phyloP scores from a whole-genome alignment of 2,329 filamentous ascomycete species.

The Arthrobotrys sphaeroides region DNA sequence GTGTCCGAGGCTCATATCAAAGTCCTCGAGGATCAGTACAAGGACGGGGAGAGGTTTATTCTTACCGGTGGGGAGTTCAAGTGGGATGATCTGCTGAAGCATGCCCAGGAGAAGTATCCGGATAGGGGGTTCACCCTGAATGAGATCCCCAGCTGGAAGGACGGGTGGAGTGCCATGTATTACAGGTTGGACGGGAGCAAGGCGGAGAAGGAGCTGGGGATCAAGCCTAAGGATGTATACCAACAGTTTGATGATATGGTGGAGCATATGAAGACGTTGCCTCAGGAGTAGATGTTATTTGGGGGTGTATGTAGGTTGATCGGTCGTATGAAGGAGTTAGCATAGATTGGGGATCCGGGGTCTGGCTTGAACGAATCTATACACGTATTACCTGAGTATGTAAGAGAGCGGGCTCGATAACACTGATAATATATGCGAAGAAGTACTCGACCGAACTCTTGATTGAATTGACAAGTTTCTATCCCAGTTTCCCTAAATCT shows the following conservation, averaged over 20 bases:
- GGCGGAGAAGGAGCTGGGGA: slow-evolving; percentile 43
- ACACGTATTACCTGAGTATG: too few species aligned
- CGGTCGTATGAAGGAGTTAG: too few species aligned
- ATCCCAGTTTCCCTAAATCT: not conserved
- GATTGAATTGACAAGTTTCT: too few species aligned
- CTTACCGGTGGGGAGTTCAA: slow-evolving; percentile 45
- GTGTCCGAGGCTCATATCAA: slow-evolving; percentile 41
- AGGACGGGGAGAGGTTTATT: slow-evolving; percentile 40
- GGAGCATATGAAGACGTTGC: slow-evolving; percentile 21
- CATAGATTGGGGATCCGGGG: not conserved
- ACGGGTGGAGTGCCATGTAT: slow-evolving; percentile 26
- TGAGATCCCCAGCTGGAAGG: slow-evolving; percentile 33
- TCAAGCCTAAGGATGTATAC: slow-evolving; percentile 44
- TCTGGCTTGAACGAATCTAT: not conserved
- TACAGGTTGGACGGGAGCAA: slow-evolving; percentile 41
- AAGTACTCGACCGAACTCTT: too few species aligned
- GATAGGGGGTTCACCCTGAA: slow-evolving; percentile 34
- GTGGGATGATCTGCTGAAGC: slow-evolving; percentile 41
- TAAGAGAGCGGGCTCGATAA: too few species aligned
- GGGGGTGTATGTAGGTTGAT: too few species aligned
- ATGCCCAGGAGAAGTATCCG: slow-evolving; percentile 42
- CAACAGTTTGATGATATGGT: slow-evolving; percentile 45
- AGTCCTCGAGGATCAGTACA: slow-evolving; percentile 29
- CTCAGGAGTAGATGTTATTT: not conserved
- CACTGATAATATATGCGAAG: too few species aligned